Evolutionary conservation across 148 eudicot species (phyloP).

Genomic region (Suaeda aralocaspica): DNA sequence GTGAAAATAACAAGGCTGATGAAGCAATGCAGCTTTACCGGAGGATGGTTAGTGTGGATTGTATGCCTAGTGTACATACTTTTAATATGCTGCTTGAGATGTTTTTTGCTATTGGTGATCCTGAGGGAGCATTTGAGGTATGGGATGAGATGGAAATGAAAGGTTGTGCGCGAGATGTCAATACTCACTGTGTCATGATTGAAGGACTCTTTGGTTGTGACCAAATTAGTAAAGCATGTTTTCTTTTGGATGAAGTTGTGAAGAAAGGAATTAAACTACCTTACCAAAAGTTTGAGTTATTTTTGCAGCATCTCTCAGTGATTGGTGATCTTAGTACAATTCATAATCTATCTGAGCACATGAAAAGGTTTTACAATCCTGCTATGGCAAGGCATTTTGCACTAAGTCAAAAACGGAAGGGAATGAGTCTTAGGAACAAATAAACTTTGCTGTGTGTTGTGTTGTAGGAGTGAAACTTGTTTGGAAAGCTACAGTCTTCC

Average conservation of each 20-base stretch:
- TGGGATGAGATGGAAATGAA: constrained; percentile 80
- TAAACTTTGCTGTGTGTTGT: not conserved
- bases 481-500: not conserved
- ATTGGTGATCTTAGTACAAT: constrained; percentile 75
- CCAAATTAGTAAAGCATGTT: constrained; percentile 49
- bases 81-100: constrained; percentile 73
- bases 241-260: constrained; percentile 65
- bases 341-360: constrained; percentile 75
- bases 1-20: constrained; percentile 58
- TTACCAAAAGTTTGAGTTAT: constrained; percentile 60
- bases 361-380: constrained; percentile 80
- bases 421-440: constrained; percentile 49
- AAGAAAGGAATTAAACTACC: constrained; percentile 67
- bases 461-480: not conserved
- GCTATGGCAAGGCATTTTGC: constrained; percentile 83
- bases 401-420: constrained; percentile 61
- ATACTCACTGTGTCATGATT: constrained; percentile 79
- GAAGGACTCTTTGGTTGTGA: constrained; percentile 73
- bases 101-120: constrained; percentile 65
- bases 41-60: constrained; percentile 58
- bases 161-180: constrained; percentile 55
- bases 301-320: constrained; percentile 61
- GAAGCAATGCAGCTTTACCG: constrained; percentile 63
- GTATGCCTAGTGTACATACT: constrained; percentile 84
- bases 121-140: constrained; percentile 66